phyloP scores from a whole-genome alignment of 2,329 filamentous ascomycete species.

The Bipolaris zeicola region DNA sequence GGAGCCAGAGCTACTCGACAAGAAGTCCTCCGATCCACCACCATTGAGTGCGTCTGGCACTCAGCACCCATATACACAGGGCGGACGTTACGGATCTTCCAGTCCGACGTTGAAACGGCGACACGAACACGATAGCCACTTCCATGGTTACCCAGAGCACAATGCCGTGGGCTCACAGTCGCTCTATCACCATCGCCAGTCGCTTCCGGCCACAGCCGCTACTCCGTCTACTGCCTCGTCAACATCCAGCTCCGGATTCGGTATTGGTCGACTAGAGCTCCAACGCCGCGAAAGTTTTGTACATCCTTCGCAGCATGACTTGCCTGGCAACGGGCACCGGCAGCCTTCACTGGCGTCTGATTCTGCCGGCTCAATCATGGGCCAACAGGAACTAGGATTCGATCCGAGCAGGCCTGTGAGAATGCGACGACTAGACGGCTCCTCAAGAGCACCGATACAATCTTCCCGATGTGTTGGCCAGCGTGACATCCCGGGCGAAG shows the following conservation, averaged over 20 bases:
- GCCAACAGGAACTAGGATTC: constrained; percentile 37
- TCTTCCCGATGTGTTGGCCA: constrained; percentile 46
- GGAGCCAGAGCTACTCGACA: constrained; percentile 44
- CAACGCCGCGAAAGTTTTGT: constrained; percentile 31
- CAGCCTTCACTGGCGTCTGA: constrained; percentile 37
- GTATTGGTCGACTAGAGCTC: constrained; percentile 28
- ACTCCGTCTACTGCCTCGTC: constrained; percentile 31
- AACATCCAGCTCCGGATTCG: constrained; percentile 29
- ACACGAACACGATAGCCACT: constrained; percentile 42
- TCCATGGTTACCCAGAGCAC: constrained; percentile 33
- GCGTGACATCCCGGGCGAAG: constrained; percentile 73
- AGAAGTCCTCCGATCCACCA: constrained; percentile 35
- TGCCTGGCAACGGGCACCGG: constrained; percentile 26
- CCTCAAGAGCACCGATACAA: constrained; percentile 40
- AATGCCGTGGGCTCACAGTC: constrained; percentile 38
- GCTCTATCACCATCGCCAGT: constrained; percentile 36
- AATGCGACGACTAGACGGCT: constrained; percentile 40
- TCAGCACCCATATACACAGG: constrained; percentile 24
- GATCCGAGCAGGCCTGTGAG: constrained; percentile 38
- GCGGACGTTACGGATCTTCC: constrained; percentile 37
- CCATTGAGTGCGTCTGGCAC: constrained; percentile 26
- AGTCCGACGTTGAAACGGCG: constrained; percentile 46
- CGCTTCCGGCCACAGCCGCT: constrained; percentile 26
- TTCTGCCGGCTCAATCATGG: constrained; percentile 15
- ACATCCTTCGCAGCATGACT: constrained; percentile 31